Evolutionary conservation across 2,329 filamentous ascomycete species (phyloP).

Genomic region (Aspergillus bombycis): DNA sequence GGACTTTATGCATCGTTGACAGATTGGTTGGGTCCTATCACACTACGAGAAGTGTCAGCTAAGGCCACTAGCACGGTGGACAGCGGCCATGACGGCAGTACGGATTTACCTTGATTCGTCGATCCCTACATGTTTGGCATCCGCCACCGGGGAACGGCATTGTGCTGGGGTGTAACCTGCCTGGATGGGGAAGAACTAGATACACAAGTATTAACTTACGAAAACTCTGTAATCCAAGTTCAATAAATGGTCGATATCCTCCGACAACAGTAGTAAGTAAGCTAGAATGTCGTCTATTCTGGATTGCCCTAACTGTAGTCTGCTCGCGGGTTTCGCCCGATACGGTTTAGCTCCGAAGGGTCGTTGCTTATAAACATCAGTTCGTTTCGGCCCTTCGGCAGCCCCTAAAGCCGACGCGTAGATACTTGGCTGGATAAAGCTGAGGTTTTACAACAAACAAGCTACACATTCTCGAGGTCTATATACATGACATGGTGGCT

Average conservation of each 20-base stretch:
- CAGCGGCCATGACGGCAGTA: too few relatives aligned
- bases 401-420: too few relatives aligned
- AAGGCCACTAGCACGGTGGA: background rate
- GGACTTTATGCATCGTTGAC: background rate
- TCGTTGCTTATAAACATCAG: too few relatives aligned
- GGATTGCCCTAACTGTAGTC: background rate
- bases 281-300: background rate
- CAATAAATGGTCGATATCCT: background rate
- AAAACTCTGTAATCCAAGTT: background rate
- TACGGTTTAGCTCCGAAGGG: background rate
- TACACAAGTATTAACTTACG: background rate
- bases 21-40: background rate
- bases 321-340: background rate
- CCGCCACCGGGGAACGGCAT: background rate
- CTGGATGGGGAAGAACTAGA: too few relatives aligned
- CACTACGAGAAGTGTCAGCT: background rate
- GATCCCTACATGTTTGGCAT: slow-evolving; percentile 3
- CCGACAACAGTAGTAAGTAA: background rate
- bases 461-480: too few relatives aligned
- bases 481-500: too few relatives aligned
- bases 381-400: too few relatives aligned
- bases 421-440: too few relatives aligned
- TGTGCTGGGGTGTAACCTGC: background rate
- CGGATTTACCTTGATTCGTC: background rate
- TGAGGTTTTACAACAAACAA: too few relatives aligned